A percentile compares a stretch with the other conserved stretches of the same genome.
Conservation (phyloP, 352 stramenopile genomes). For the Saprolegnia parasitica region DNA sequence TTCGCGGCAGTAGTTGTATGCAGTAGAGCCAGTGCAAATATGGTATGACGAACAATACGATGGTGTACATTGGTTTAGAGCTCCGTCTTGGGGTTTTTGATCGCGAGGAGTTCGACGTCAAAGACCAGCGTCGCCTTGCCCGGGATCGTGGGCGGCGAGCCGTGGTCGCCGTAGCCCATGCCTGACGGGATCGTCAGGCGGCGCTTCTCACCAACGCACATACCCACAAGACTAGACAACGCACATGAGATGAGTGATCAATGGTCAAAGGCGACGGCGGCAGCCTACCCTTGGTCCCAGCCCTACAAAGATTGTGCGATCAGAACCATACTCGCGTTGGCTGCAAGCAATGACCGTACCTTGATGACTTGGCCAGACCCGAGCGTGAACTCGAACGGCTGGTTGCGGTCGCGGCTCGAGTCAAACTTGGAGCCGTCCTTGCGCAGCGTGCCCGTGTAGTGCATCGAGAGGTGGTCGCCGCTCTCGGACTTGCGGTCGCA, state of each 20-base stretch:
- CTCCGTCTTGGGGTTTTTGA: slow-evolving; percentile 72
- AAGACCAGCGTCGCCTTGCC: slow-evolving; percentile 94
- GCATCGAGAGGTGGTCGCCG: slow-evolving; percentile 90
- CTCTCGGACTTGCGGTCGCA: slow-evolving; percentile 66
- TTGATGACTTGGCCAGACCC: slow-evolving; percentile 92
- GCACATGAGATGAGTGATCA: slow-evolving; percentile 22
- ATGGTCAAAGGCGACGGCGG: slow-evolving; percentile 25
- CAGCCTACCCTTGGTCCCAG: slow-evolving; percentile 74
- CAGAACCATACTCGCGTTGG: slow-evolving; percentile 23
- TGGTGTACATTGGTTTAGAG: slow-evolving; percentile 35
- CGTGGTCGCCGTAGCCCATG: slow-evolving; percentile 92
- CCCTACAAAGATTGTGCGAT: slow-evolving; percentile 36
- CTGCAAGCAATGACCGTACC: slow-evolving; percentile 38
- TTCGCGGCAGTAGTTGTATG: not conserved
- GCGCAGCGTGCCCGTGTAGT: slow-evolving; percentile 94
- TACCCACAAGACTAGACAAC: slow-evolving; percentile 62
- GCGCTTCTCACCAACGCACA: slow-evolving; percentile 87
- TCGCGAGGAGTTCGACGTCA: slow-evolving; percentile 95
- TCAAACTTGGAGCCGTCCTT: slow-evolving; percentile 98
- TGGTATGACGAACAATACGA: too few species aligned
- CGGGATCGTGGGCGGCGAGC: slow-evolving; percentile 90
- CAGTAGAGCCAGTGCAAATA: not conserved
- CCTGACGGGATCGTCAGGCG: slow-evolving; percentile 78
- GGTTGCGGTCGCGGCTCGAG: slow-evolving; percentile 91
- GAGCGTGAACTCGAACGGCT: slow-evolving; percentile 94